phyloP scores from a whole-genome alignment of 768 basidiomycete genomes.

The Paxillus rubicundulus region DNA sequence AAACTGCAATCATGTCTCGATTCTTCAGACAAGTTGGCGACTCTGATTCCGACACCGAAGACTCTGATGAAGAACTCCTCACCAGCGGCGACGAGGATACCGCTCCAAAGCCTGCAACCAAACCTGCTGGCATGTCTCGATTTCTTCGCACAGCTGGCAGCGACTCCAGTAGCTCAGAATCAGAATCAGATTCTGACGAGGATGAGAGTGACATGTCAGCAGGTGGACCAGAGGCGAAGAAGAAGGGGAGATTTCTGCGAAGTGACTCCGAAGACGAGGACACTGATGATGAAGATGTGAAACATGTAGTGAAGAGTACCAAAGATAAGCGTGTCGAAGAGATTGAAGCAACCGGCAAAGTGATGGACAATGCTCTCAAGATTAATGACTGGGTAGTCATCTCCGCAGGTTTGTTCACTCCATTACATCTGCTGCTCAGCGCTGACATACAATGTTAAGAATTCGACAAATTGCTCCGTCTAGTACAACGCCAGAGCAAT shows the following conservation, averaged over 20 bases:
- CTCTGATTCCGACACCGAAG: slow-evolving; percentile 71
- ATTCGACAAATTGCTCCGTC: slow-evolving; percentile 91
- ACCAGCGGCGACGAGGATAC: slow-evolving; percentile 69
- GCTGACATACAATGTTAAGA: slow-evolving; percentile 48
- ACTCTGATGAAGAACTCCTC: slow-evolving; percentile 74
- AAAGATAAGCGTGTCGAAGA: slow-evolving; percentile 91
- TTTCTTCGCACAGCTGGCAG: slow-evolving; percentile 69
- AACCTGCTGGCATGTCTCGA: slow-evolving; percentile 57
- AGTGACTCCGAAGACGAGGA: slow-evolving; percentile 50
- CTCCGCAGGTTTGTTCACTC: slow-evolving; percentile 63
- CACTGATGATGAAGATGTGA: slow-evolving; percentile 67
- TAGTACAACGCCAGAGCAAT: slow-evolving; percentile 86
- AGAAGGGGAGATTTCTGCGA: slow-evolving; percentile 40
- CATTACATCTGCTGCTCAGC: not conserved
- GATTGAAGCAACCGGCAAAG: slow-evolving; percentile 89
- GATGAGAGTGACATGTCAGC: slow-evolving; percentile 47
- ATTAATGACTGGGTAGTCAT: slow-evolving; percentile 97
- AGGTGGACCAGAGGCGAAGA: slow-evolving; percentile 38
- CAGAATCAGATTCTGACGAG: slow-evolving; percentile 52
- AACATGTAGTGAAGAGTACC: slow-evolving; percentile 73
- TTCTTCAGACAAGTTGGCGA: slow-evolving; percentile 87
- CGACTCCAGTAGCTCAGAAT: slow-evolving; percentile 53
- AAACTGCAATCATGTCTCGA: slow-evolving; percentile 61
- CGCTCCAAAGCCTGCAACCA: slow-evolving; percentile 35
- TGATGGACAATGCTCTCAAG: slow-evolving; percentile 91